Conservation (phyloP, 192 early-diverging fungal genomes). For the Rhizoclosmatium globosum region DNA sequence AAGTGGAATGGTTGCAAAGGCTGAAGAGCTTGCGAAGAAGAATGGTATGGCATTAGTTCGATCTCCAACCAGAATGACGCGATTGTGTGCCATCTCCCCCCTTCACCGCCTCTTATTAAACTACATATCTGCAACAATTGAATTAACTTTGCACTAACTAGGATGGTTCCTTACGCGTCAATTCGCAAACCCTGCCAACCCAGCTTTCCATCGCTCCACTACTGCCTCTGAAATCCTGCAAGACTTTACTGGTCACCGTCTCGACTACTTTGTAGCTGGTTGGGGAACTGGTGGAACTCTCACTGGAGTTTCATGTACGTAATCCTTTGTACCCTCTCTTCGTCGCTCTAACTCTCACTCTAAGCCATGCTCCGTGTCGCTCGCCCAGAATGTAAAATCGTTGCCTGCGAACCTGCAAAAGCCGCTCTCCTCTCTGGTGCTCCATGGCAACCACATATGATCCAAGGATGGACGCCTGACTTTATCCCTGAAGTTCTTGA, state of each 20-base stretch:
- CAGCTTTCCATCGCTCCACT: slow-evolving; percentile 50
- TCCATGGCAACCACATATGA: slow-evolving; percentile 32
- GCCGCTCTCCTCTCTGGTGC: slow-evolving; percentile 36
- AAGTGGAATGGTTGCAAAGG: slow-evolving; percentile 51
- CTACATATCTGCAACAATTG: too few relatives aligned
- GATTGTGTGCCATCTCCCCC: too few relatives aligned
- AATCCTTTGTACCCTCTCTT: slow-evolving; percentile 32
- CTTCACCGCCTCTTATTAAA: too few relatives aligned
- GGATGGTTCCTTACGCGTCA: slow-evolving; percentile 50
- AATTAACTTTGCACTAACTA: not conserved
- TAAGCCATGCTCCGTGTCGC: slow-evolving; percentile 34
- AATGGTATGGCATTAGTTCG: too few relatives aligned
- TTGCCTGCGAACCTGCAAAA: slow-evolving; percentile 43
- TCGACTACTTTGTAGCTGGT: slow-evolving; percentile 48
- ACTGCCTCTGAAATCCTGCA: slow-evolving; percentile 46
- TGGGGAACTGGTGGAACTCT: slow-evolving; percentile 47
- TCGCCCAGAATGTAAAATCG: slow-evolving; percentile 38
- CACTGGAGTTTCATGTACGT: slow-evolving; percentile 60
- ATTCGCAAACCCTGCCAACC: slow-evolving; percentile 49
- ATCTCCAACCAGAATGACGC: too few relatives aligned
- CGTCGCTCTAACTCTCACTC: not conserved
- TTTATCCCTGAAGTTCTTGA: slow-evolving; percentile 48
- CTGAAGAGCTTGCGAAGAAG: slow-evolving; percentile 46
- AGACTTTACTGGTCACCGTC: slow-evolving; percentile 35
- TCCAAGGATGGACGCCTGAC: slow-evolving; percentile 52